A percentile compares a stretch with the other conserved stretches of the same genome.
phyloP scores from a whole-genome alignment of 2,329 filamentous ascomycete species.

The Thyridium curvatum region DNA sequence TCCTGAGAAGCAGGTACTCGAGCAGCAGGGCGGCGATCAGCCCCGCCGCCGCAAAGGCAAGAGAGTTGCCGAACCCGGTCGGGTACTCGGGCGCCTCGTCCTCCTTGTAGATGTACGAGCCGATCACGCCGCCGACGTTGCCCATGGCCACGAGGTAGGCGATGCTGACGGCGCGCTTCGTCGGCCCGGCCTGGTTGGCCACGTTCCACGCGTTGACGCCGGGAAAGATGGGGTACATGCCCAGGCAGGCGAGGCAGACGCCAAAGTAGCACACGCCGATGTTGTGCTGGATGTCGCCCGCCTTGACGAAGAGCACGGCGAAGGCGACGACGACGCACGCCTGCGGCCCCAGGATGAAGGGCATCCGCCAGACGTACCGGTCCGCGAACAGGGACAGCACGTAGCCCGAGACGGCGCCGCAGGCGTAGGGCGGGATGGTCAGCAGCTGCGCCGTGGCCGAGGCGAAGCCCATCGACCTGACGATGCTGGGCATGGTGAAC shows the following conservation, averaged over 20 bases:
- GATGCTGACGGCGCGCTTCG: constrained; percentile 41
- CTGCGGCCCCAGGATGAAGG: constrained; percentile 1
- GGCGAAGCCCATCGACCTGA: constrained; percentile 29
- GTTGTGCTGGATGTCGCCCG: background rate
- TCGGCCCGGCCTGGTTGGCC: constrained; percentile 1
- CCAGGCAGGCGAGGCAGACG: constrained; percentile 1
- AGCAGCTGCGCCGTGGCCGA: constrained; percentile 26
- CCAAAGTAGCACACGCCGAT: constrained; percentile 1
- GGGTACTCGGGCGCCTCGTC: constrained; percentile 24
- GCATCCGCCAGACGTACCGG: constrained; percentile 1
- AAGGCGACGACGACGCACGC: constrained; percentile 17
- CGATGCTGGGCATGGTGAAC: constrained; percentile 35
- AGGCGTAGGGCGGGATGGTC: constrained; percentile 27
- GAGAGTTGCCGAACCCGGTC: constrained; percentile 19
- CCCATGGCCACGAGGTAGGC: constrained; percentile 58
- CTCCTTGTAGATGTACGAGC: constrained; percentile 26
- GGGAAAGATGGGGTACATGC: constrained; percentile 4
- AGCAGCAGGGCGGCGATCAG: constrained; percentile 7
- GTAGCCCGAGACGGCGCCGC: constrained; percentile 18
- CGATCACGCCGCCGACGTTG: constrained; percentile 41
- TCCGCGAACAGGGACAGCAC: constrained; percentile 15
- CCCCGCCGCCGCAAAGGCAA: background rate
- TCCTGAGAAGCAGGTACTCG: constrained; percentile 11
- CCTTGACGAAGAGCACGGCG: constrained; percentile 17
- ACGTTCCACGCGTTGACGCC: constrained; percentile 3